Evolutionary conservation across 768 basidiomycete species (phyloP), one percentile per base, ranked within the genome.

Genomic region (Gelatoporia subvermispora): DNA sequence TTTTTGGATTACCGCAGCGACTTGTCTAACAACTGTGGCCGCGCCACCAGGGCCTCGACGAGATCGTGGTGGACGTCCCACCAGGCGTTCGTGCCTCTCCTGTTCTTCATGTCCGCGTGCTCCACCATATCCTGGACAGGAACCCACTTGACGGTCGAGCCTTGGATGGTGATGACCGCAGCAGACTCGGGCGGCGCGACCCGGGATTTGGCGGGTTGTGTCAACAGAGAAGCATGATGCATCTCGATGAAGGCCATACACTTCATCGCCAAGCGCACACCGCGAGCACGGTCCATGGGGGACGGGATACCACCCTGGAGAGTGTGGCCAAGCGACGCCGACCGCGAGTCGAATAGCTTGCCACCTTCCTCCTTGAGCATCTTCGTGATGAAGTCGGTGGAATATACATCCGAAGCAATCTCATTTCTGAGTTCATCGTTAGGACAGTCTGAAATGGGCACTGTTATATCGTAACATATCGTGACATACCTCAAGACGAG

Each of bases 301-400:
- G 95, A 96, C 4, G 96, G 96, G 16, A 92, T 83, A 2, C 93
- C 93, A 8, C 96, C 96, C 61, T 99, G 96, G 2, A 99, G 72
- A 4, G 94, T 98, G 70, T 99, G 96, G 15, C 96, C 96, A 17
- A 99, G 81, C 1, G 92, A 88, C n/a, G 95, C 96, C 17, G 84
- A 88, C 41, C 96, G 86, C 17, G 96, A 83, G 69, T 99, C 96
- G 62, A 98, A 99, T 20, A 97, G 73, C 4, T 74, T 54, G 21
- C 84, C 84, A n/a, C 96, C 96, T 68, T 98, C 95, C 64, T 96
- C 95, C 60, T 87, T 85, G 68, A 97, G 70, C 76, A 99, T 96
- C 66, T 89, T 89, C 51, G 87, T 94, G 57, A 99, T 79, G 47
- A 96, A 78, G 8, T 91, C 84, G 7, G 94, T 94, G 13, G 87